phyloP scores from a whole-genome alignment of 495 filamentous ascomycete genomes.

The Penicillium ochrochloron region DNA sequence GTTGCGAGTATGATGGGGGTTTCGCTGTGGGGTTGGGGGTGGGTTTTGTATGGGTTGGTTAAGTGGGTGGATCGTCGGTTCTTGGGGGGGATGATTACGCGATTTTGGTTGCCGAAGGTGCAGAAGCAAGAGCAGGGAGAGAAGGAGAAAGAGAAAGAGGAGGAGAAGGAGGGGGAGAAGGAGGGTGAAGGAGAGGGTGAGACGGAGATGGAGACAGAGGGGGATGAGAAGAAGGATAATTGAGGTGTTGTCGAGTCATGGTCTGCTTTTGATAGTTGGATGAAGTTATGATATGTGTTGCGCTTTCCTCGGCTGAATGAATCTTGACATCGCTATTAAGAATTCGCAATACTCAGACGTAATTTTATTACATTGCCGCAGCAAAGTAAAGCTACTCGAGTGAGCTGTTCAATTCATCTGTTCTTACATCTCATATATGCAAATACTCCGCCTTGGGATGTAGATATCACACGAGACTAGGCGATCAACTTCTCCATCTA shows the following conservation, averaged over 20 bases:
- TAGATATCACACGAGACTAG: neutral
- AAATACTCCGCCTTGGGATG: neutral
- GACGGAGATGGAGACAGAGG: neutral
- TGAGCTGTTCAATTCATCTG: neutral
- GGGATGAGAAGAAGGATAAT: slow-evolving; percentile 20
- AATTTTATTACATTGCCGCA: neutral
- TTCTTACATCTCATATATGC: neutral
- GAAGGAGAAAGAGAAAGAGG: slow-evolving; percentile 9
- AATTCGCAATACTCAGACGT: neutral
- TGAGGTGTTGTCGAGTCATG: slow-evolving; percentile 6
- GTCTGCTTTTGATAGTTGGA: neutral
- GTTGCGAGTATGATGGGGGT: slow-evolving; percentile 45
- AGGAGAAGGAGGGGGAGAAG: slow-evolving; percentile 3
- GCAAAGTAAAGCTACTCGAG: neutral
- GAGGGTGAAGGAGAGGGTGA: slow-evolving; percentile 3
- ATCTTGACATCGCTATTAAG: neutral
- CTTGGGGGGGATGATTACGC: slow-evolving; percentile 38
- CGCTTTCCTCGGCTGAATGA: neutral
- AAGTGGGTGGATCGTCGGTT: slow-evolving; percentile 42
- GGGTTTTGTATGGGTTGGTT: slow-evolving; percentile 45
- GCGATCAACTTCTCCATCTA: neutral
- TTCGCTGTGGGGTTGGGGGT: slow-evolving; percentile 48
- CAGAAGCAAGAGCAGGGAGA: slow-evolving; percentile 14
- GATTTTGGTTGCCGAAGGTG: slow-evolving; percentile 35
- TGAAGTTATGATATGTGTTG: neutral